Base-by-base conservation (phyloP, 805 yeast genomes). In the Ogataea zsoltii region DNA sequence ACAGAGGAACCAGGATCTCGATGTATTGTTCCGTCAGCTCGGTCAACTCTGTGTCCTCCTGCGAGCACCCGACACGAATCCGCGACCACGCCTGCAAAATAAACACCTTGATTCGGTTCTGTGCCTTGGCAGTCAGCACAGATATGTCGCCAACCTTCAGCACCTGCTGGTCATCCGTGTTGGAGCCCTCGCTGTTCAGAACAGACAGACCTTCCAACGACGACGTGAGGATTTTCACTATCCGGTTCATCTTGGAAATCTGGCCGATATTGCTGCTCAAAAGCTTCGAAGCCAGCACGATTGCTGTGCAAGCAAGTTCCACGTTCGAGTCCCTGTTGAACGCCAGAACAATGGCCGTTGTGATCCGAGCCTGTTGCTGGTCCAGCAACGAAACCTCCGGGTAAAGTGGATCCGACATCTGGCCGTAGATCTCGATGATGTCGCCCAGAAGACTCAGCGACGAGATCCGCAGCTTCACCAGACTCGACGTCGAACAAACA, bases 321-420 rank as follows among this genome's bases (percentile, higher is more conserved):
- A 95, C 80, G 11, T 85, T 82, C 45, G 90, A 83, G 15, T 83
- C 91, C 3, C 76, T 70, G 28, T 76, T 76, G 66, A 94, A 92
- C 10, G 96, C 88, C 0, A 97, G 96, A 39, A 89, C 77, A 45
- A 92, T 72, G 0, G 98, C 96, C 46, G 96, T 84, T 9, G 88
- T 83, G 9, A 94, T 88, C 56, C 89, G 97, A 0, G 98, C 98
- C 57, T 94, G 97, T 58, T 87, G 96, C 65, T 91, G 97, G 53
- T 88, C 96, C 34, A 92, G 68, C 9, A 90, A 72, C 0, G 92
- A 77, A 13, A 77, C 76, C 3, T 82, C 81, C 0, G 88, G 84
- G 55, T 82, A 84, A 23, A 86, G 75, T 0, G 92, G 89, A 60
- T 87, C 96, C 10, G 71, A 76, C 39, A 81, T 65, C 19, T 74